Conservation (phyloP, 352 stramenopile genomes). For the Globisporangium radiosum region DNA sequence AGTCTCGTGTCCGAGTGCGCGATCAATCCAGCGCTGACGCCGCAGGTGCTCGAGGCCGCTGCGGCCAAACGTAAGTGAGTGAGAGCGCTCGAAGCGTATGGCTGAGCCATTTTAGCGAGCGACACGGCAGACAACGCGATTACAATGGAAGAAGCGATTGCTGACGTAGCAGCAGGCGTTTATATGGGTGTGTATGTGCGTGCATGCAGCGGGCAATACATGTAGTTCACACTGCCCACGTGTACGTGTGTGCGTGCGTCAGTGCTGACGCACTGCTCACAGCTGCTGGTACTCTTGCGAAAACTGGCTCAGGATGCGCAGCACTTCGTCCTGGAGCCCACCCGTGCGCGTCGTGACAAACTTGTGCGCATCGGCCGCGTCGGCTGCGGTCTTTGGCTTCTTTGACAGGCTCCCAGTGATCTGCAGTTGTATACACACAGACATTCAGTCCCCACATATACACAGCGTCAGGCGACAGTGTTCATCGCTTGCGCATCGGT, state of each 20-base stretch:
- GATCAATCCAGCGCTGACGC: slow-evolving; percentile 49
- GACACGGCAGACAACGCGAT: too few species aligned
- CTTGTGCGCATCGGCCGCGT: slow-evolving; percentile 40
- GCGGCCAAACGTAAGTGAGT: neutral
- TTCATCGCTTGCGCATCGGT: too few species aligned
- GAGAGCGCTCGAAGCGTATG: neutral
- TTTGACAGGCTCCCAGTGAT: slow-evolving; percentile 54
- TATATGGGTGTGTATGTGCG: too few species aligned
- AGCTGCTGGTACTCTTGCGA: slow-evolving; percentile 58
- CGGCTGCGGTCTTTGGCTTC: slow-evolving; percentile 30
- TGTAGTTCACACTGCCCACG: too few species aligned
- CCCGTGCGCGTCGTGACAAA: slow-evolving; percentile 40
- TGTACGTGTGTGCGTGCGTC: too few species aligned
- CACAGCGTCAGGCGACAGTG: neutral
- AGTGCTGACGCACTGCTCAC: slow-evolving; percentile 21
- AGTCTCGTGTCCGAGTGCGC: slow-evolving; percentile 59
- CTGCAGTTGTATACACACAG: slow-evolving; percentile 15
- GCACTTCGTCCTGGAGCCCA: slow-evolving; percentile 57
- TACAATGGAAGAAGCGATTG: too few species aligned
- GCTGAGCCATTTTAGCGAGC: too few species aligned
- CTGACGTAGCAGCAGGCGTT: too few species aligned
- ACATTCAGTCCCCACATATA: too few species aligned
- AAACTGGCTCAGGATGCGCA: slow-evolving; percentile 56
- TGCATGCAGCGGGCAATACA: too few species aligned
- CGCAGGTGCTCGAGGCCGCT: slow-evolving; percentile 20